Evolutionary conservation across 768 basidiomycete species (phyloP).

Genomic region (Amanita subjunquillea): DNA sequence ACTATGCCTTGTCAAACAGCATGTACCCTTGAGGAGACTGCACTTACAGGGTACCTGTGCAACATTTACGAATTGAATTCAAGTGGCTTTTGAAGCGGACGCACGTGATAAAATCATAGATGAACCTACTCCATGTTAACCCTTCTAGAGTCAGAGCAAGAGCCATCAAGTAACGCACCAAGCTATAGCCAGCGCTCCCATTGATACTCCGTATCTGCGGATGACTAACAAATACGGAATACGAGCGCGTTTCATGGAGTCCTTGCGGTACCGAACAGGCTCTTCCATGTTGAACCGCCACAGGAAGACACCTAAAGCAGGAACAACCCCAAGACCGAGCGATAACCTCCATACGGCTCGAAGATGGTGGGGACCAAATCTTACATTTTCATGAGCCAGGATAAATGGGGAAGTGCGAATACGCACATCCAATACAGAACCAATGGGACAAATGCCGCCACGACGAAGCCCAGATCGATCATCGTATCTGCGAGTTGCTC

Average conservation of each 20-base stretch:
- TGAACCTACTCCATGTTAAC: slow-evolving; percentile 32
- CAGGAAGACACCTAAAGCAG: slow-evolving; percentile 70
- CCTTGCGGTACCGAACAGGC: slow-evolving; percentile 59
- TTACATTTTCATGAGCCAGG: slow-evolving; percentile 14
- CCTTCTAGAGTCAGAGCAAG: neutral
- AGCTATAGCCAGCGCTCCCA: slow-evolving; percentile 63
- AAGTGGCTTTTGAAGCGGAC: slow-evolving; percentile 12
- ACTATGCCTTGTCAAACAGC: slow-evolving; percentile 27
- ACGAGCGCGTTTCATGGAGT: slow-evolving; percentile 65
- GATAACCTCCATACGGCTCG: slow-evolving; percentile 83
- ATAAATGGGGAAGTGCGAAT: neutral
- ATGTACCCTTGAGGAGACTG: neutral
- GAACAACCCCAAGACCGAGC: slow-evolving; percentile 74
- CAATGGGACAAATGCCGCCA: slow-evolving; percentile 73
- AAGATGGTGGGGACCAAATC: slow-evolving; percentile 71
- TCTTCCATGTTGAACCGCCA: slow-evolving; percentile 86
- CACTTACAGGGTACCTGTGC: slow-evolving; percentile 56
- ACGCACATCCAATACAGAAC: slow-evolving; percentile 84
- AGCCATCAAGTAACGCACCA: slow-evolving; percentile 35
- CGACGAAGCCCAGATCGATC: slow-evolving; percentile 80
- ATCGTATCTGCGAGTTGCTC: slow-evolving; percentile 44
- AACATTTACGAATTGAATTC: neutral
- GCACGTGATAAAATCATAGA: slow-evolving; percentile 74
- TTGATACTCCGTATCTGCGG: slow-evolving; percentile 68
- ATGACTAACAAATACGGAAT: slow-evolving; percentile 75